Percentiles rank a stretch among this genome's conserved stretches.
phyloP scores from a whole-genome alignment of 2,329 filamentous ascomycete species.

The Biscogniauxia mediterranea region DNA sequence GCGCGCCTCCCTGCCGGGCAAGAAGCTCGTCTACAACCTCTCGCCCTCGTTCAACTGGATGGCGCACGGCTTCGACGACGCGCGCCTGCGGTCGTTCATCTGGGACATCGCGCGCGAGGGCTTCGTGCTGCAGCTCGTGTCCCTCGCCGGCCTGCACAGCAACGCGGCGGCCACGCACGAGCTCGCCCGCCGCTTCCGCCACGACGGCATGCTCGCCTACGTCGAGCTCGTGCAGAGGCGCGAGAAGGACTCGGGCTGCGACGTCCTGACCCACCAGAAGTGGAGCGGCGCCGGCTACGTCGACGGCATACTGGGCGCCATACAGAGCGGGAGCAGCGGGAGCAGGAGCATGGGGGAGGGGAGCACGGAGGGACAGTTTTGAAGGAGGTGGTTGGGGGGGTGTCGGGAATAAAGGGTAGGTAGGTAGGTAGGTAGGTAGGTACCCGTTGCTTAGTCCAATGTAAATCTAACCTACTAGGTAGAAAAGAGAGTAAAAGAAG shows the following conservation, averaged over 20 bases:
- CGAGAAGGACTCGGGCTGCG: constrained; percentile 87
- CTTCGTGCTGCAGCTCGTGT: constrained; percentile 68
- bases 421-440: too few relatives aligned
- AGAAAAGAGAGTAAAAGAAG: neutral
- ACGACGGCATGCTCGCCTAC: constrained; percentile 94
- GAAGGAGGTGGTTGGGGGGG: constrained; percentile 6
- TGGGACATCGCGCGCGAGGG: constrained; percentile 94
- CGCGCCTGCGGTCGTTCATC: constrained; percentile 83
- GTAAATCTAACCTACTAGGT: too few relatives aligned
- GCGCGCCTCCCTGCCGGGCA: constrained; percentile 65
- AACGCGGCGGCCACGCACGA: constrained; percentile 67
- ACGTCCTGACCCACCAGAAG: constrained; percentile 94
- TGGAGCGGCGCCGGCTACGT: constrained; percentile 72
- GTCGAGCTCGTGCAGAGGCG: constrained; percentile 87
- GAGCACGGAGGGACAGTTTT: constrained; percentile 76
- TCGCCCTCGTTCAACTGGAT: constrained; percentile 99
- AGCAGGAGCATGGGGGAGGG: constrained; percentile 93
- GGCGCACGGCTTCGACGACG: constrained; percentile 84
- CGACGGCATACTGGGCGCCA: constrained; percentile 84
- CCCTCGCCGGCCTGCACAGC: constrained; percentile 64
- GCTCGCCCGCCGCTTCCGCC: constrained; percentile 78
- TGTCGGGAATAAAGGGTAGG: too few relatives aligned
- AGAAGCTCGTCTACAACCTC: constrained; percentile 94
- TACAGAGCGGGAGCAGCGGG: constrained; percentile 86
- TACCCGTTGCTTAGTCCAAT: too few relatives aligned